Evolutionary conservation across 768 basidiomycete genomes (phyloP), one percentile per base, ranked within the genome.

Genomic region (Pleurotus eryngii): DNA sequence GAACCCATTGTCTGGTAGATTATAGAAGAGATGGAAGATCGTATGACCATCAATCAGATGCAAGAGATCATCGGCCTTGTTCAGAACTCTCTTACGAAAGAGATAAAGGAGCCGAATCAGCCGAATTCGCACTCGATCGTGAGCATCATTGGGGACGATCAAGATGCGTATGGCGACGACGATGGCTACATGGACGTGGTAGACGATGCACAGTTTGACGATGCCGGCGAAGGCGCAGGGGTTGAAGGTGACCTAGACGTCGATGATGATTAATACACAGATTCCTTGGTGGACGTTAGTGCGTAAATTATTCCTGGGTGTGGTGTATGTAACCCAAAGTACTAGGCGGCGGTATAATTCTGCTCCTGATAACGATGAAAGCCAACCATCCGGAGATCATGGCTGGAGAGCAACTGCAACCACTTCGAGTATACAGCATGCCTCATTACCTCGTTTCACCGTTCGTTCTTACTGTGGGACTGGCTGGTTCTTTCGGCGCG

Each of bases 21-120:
- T 55, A 83, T 98, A 7, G 95, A 98, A 72, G 95, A 98, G 69
- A 73, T 93, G 2, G 92, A 95, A 70, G 88, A 90, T 61, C 82
- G 95, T 45, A 80, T 94, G 51, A 54, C 51, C 4, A 85, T 86
- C 0, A 80, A 86, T 40, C 74, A 79, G 30, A 85, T 89, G 71
- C 81, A 87, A 2, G 83, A 86, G 7, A 83, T 95, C 9, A 74
- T 94, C 0, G 65, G 68, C 4, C 67, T 74, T 26, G 87, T 95
- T 20, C 72, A 82, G 30, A 66, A 68, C 8, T 81, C 81, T 4
- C 63, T 77, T 20, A 57, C 65, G 14, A 65, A 46, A 5, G 56
- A 57, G 15, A 43, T 40, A 4, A 30, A 46, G 8, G 30, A 48
- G 12, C 17, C 57, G 5, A 22, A 3, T 35, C 30, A 35, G 30